These are phyloP conservation scores for Phytophthora quininea DNA, from an alignment of 352 stramenopile species.

Conservation along the genomic window DNA sequence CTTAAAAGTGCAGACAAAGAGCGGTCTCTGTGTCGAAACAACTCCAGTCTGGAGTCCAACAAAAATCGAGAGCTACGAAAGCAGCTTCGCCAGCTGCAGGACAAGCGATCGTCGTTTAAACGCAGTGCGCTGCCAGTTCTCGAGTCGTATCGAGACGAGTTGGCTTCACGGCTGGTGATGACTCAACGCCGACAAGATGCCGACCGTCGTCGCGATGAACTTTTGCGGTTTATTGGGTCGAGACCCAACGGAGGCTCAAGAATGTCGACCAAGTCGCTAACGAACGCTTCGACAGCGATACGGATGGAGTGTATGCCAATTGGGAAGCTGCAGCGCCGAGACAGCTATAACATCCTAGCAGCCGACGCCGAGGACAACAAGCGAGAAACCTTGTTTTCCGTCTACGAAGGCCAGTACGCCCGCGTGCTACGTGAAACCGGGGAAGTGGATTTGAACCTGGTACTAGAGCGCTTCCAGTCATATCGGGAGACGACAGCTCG, in stretches of 20 bases:
- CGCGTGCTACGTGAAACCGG: conserved; percentile 52
- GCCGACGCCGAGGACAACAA: conserved; percentile 28
- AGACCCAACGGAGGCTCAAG: conserved; percentile 13
- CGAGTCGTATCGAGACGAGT: conserved; percentile 53
- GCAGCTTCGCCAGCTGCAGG: conserved; percentile 31
- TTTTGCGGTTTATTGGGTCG: conserved; percentile 54
- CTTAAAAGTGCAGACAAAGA: conserved; percentile 32
- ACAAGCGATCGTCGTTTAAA: conserved; percentile 31
- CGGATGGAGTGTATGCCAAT: conserved; percentile 12
- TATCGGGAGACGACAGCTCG: conserved; percentile 39
- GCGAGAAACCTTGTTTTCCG: conserved; percentile 59
- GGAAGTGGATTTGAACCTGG: conserved; percentile 53
- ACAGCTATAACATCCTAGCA: conserved; percentile 35
- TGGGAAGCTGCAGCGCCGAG: conserved; percentile 24
- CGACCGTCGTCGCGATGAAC: conserved; percentile 52
- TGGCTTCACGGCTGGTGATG: conserved; percentile 49
- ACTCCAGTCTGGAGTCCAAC: conserved; percentile 44
- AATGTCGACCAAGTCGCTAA: conserved; percentile 10
- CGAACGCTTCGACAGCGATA: conserved; percentile 16
- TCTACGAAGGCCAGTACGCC: conserved; percentile 68
- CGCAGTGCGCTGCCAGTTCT: conserved; percentile 43
- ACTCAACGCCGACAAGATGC: conserved; percentile 46
- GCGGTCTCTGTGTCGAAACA: conserved; percentile 39
- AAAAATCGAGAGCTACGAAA: conserved; percentile 35
- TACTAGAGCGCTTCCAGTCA: conserved; percentile 55